Base-by-base conservation (phyloP, 805 yeast species). In the Ogataea zsoltii region DNA sequence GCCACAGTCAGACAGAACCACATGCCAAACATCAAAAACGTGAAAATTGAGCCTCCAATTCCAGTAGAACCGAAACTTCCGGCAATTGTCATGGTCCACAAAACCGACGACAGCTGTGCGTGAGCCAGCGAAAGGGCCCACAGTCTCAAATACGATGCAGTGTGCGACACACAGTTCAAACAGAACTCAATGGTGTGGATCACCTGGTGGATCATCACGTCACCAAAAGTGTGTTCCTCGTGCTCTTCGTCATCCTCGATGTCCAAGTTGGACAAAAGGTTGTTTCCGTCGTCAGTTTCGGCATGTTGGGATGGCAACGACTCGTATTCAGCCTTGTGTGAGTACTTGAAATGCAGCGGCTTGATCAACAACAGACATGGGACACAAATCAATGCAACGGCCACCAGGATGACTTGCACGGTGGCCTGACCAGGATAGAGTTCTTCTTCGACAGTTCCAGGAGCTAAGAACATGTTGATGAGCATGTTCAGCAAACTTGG, bases 81-180 rank as follows among this genome's bases (percentile, higher is more conserved):
- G 42, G 80, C 80, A 45, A 94, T 77, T 2, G 99, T 94, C 99
- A 94, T 94, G 31, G 84, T 72, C 99, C 99, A 92, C 64, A 92
- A 73, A 7, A 92, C 99, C n/a, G 86, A 74, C 0, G 97, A 91
- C 58, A 92, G 76, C 72, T 92, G 98, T 12, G 96, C 95, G 69
- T 92, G 99, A 0, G 99, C 99, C 51, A 92, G 79, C 1, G 98
- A 92, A 56, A 92, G 74, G 3, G 99, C 99, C 99, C 99, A 92
- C 55, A 92, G 73, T 69, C 99, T 87, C 56, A 92, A 75, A 62
- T 92, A 92, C 0, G 98, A 92, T 1, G 99, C 99, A 2, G 99
- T 92, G 67, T 92, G 99, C n/a, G 97, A 88, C 26, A 92, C 96
- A 74, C 97, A 88, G 69, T 94, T 94, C 62, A 92, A 76, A 63